phyloP scores from a whole-genome alignment of 129 eudicot genomes.

The Lactuca saligna region DNA sequence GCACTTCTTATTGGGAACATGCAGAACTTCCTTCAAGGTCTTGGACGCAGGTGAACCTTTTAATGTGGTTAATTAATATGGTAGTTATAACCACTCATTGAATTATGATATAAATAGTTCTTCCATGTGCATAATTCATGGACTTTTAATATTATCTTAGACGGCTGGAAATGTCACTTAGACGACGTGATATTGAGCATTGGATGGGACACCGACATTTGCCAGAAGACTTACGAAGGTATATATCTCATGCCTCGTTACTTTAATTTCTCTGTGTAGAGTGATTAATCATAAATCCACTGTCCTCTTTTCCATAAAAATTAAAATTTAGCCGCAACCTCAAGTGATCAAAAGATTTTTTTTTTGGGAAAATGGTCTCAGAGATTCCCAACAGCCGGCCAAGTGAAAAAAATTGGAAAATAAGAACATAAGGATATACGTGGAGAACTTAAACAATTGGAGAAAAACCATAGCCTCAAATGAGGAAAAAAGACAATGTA shows the following conservation, averaged over 20 bases:
- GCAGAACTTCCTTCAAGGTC: conserved; percentile 96
- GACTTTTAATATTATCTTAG: conserved; percentile 28
- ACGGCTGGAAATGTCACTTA: conserved; percentile 79
- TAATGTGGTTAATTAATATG: not conserved
- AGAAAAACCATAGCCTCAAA: not conserved
- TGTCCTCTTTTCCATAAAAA: not conserved
- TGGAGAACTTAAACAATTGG: not conserved
- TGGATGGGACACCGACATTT: conserved; percentile 95
- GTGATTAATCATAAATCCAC: not conserved
- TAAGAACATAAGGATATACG: not conserved
- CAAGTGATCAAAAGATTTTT: not conserved
- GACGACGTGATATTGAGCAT: conserved; percentile 89
- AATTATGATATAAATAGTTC: not conserved
- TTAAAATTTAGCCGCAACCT: no score
- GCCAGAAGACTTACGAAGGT: conserved; percentile 70
- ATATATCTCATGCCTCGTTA: not conserved
- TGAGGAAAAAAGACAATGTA: not conserved
- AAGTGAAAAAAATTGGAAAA: not conserved
- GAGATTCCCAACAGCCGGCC: no score
- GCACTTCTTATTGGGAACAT: conserved; percentile 91
- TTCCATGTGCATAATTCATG: not conserved
- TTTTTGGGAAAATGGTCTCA: not conserved
- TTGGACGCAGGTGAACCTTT: conserved; percentile 68
- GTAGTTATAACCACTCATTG: not conserved
- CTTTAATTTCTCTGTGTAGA: no score